Percentiles rank a stretch among this genome's conserved stretches.
Evolutionary conservation across 129 eudicot species (phyloP).

Genomic region (Artemisia argyi): DNA sequence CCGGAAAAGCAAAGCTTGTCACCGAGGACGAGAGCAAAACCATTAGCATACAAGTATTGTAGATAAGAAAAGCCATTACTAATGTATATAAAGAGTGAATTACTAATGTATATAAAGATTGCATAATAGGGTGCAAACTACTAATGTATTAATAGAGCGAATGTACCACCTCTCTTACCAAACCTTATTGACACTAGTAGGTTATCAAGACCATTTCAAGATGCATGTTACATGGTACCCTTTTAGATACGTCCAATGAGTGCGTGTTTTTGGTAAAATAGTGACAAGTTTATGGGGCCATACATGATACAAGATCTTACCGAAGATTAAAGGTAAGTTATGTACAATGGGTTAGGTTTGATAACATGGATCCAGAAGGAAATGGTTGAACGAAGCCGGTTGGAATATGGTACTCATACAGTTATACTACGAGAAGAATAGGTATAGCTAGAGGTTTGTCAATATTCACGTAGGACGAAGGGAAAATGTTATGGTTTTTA

Average conservation of each 20-base stretch:
- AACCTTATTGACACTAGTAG: conserved; percentile 31
- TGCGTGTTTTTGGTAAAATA: conserved; percentile 25
- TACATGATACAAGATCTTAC: conserved; percentile 18
- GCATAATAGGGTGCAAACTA: conserved; percentile 19
- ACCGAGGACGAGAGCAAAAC: conserved; percentile 36
- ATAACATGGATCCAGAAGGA: conserved; percentile 22
- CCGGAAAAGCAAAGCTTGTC: conserved; percentile 55
- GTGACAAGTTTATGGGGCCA: conserved; percentile 23
- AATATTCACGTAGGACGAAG: conserved; percentile 4
- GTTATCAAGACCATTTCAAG: conserved; percentile 36
- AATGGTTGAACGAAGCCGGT: conserved; percentile 24
- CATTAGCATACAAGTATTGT: conserved; percentile 27
- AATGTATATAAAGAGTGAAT: conserved; percentile 16
- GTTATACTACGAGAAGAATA: conserved; percentile 9
- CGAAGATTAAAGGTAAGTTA: not conserved
- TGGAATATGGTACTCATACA: conserved; percentile 15
- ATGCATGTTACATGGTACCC: conserved; percentile 27
- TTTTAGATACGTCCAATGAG: conserved; percentile 23
- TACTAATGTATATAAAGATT: conserved; percentile 26
- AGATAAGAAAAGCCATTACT: conserved; percentile 15
- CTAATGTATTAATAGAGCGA: conserved; percentile 25
- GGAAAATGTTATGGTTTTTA: conserved; percentile 11
- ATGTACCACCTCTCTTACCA: conserved; percentile 50
- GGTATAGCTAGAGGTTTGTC: conserved; percentile 13
- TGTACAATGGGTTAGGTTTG: conserved; percentile 23